These are phyloP conservation scores for Apostasia shenzhenica DNA, from an alignment of 106 monocot species.

Conservation along the genomic window DNA sequence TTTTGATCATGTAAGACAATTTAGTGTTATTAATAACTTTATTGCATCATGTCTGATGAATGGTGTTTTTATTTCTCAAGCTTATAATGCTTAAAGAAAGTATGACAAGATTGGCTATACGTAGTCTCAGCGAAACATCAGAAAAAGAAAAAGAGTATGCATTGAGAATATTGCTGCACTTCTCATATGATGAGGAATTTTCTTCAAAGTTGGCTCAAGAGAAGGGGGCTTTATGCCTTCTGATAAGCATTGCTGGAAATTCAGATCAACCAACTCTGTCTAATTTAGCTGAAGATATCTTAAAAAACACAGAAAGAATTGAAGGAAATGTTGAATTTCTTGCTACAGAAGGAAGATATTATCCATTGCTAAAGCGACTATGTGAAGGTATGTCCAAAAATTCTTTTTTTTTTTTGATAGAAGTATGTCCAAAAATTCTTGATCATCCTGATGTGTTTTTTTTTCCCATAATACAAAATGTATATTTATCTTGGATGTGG, in stretches of 20 bases:
- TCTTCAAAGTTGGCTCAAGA: slow-evolving; percentile 33
- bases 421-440: no score
- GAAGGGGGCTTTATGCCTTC: slow-evolving; percentile 52
- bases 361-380: slow-evolving; percentile 28
- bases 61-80: slow-evolving; percentile 10
- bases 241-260: slow-evolving; percentile 32
- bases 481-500: no score
- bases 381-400: slow-evolving; percentile 20
- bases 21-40: slow-evolving; percentile 1
- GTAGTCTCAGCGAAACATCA: slow-evolving; percentile 30
- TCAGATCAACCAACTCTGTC: slow-evolving; percentile 25
- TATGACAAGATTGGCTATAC: slow-evolving; percentile 32
- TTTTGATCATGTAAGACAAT: neutral
- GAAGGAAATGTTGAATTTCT: slow-evolving; percentile 38
- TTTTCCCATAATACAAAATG: no score
- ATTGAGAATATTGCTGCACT: slow-evolving; percentile 35
- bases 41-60: slow-evolving; percentile 10
- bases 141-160: slow-evolving; percentile 46
- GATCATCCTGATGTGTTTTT: no score
- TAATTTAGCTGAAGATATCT: slow-evolving; percentile 41
- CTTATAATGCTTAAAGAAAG: slow-evolving; percentile 46
- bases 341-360: slow-evolving; percentile 41
- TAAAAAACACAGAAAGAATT: slow-evolving; percentile 32
- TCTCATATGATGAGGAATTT: slow-evolving; percentile 31
- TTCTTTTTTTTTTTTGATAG: neutral